These are phyloP conservation scores for Cystoisospora suis DNA, from an alignment of 169 alveolate genomes.

Conservation along the genomic window DNA sequence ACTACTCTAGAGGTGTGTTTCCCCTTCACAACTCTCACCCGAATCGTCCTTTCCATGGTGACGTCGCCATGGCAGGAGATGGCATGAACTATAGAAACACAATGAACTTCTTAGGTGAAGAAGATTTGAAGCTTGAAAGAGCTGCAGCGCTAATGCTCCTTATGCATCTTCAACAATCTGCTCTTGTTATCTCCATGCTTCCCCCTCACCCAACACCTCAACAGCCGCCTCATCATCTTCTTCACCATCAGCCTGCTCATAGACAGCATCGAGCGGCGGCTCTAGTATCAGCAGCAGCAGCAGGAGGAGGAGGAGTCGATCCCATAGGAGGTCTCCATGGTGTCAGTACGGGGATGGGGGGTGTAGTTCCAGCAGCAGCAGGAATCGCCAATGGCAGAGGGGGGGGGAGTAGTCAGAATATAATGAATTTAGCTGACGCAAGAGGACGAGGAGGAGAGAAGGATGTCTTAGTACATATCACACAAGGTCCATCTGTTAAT, in stretches of 20 bases:
- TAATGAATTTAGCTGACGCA: too few species aligned
- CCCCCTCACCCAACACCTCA: neutral
- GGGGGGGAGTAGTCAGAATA: neutral
- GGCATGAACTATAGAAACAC: too few species aligned
- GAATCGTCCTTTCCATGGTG: too few species aligned
- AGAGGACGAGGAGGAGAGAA: neutral
- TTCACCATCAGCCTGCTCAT: too few species aligned
- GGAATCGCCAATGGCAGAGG: neutral
- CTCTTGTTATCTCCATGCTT: neutral
- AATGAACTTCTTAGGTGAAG: too few species aligned
- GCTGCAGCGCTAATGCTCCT: slow-evolving; percentile 32
- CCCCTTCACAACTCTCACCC: too few species aligned
- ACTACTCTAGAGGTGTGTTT: too few species aligned
- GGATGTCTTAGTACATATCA: neutral
- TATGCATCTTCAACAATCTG: neutral
- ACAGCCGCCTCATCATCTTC: neutral
- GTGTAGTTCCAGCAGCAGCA: neutral
- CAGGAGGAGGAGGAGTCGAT: neutral
- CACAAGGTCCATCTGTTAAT: neutral
- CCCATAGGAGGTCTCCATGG: neutral
- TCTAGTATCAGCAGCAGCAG: too few species aligned
- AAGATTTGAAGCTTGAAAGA: neutral
- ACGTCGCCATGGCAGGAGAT: too few species aligned
- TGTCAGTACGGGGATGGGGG: neutral
- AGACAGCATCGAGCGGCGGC: neutral